These are phyloP conservation scores for Flammula alnicola DNA, from an alignment of 1,284 basidiomycete genomes.

Conservation along the genomic window DNA sequence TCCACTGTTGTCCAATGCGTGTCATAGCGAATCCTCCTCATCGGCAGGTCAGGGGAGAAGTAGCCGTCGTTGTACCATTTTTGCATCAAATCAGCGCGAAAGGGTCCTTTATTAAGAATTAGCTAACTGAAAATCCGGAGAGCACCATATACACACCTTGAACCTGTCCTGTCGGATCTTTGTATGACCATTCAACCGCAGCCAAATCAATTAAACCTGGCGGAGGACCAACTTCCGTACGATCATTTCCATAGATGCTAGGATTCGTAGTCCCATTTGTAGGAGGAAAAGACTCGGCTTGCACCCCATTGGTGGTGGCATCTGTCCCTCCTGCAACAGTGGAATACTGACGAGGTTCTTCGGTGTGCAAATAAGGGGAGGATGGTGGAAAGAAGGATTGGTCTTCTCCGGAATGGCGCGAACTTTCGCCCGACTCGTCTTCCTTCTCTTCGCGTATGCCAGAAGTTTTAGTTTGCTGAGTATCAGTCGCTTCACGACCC, in stretches of 20 bases:
- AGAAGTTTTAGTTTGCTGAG: conserved; percentile 39
- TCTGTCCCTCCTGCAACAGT: conserved; percentile 1
- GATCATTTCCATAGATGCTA: conserved; percentile 13
- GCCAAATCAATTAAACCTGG: conserved; percentile 63
- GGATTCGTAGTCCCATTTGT: conserved; percentile 15
- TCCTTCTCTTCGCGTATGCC: conserved; percentile 67
- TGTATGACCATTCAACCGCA: conserved; percentile 87
- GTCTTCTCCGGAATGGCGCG: conserved; percentile 12
- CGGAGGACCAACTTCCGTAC: conserved; percentile 38
- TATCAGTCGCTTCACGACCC: conserved; percentile 44
- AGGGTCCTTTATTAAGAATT: conserved; percentile 68
- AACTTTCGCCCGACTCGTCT: conserved; percentile 30
- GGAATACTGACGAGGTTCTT: conserved; percentile 16
- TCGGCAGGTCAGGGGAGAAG: conserved; percentile 84
- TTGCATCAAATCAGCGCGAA: conserved; percentile 91
- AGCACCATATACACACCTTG: conserved; percentile 64
- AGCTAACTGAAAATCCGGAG: too few species aligned
- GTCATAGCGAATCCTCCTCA: conserved; percentile 78
- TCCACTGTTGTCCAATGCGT: conserved; percentile 67
- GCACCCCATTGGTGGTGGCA: conserved; percentile 21
- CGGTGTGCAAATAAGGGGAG: conserved; percentile 17
- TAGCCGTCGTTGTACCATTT: conserved; percentile 95
- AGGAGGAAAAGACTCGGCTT: conserved; percentile 18
- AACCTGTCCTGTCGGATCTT: conserved; percentile 87
- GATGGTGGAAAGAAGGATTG: conserved; percentile 16